Percentiles rank a stretch among this genome's conserved stretches.
phyloP scores from a whole-genome alignment of 129 eudicot species.

The Pseudognaphalium luteoalbum region DNA sequence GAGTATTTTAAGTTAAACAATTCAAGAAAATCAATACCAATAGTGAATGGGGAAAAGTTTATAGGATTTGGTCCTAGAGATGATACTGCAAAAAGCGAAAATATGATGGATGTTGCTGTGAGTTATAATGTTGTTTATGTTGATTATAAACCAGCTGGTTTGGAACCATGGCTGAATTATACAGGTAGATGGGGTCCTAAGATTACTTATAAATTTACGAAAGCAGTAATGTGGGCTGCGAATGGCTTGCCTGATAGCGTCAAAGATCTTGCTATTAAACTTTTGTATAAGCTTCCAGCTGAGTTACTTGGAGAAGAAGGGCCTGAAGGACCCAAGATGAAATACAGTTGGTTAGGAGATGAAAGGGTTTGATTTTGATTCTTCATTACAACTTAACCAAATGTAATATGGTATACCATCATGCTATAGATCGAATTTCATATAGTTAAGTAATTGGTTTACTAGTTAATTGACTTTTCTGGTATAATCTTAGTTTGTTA shows the following conservation, averaged over 20 bases:
- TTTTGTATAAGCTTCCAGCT: constrained; percentile 20
- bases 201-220: constrained; percentile 10
- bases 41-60: constrained; percentile 17
- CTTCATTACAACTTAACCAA: neutral
- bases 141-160: neutral
- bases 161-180: constrained; percentile 34
- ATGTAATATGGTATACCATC: neutral
- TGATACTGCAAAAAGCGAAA: constrained; percentile 27
- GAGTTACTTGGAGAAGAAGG: constrained; percentile 37
- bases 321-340: constrained; percentile 34
- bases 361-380: constrained; percentile 25
- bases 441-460: neutral
- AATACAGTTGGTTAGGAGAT: constrained; percentile 20
- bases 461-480: too few relatives aligned
- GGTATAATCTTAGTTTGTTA: too few relatives aligned
- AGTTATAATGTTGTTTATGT: constrained; percentile 19
- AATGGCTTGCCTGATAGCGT: constrained; percentile 2
- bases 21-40: constrained; percentile 10
- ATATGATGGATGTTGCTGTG: constrained; percentile 30
- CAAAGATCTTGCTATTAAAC: neutral
- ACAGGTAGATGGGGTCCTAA: constrained; percentile 45
- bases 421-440: neutral
- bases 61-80: constrained; percentile 28
- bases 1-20: constrained; percentile 2
- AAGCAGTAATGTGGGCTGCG: neutral